Conservation (phyloP, 495 filamentous ascomycete species). For the Trichoderma parareesei region DNA sequence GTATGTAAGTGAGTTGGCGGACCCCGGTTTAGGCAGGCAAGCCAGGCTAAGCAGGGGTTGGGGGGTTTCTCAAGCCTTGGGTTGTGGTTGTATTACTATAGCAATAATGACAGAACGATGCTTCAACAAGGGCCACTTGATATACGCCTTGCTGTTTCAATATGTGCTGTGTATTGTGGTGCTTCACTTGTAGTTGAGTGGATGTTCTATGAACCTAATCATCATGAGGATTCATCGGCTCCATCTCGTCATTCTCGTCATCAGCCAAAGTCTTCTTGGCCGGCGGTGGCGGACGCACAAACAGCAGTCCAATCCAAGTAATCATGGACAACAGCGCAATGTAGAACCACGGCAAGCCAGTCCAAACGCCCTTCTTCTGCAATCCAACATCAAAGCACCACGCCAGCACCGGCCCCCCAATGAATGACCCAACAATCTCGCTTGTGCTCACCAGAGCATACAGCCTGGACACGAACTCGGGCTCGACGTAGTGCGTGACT, state of each 20-base stretch:
- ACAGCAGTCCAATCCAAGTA: conserved; percentile 32
- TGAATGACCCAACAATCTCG: conserved; percentile 45
- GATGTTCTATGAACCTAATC: neutral
- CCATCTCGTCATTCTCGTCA: conserved; percentile 7
- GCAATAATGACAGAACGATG: no score
- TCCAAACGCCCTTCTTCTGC: conserved; percentile 41
- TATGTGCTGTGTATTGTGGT: no score
- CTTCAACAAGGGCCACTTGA: no score
- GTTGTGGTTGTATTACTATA: no score
- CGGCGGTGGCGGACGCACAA: conserved; percentile 30
- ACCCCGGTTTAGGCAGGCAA: neutral
- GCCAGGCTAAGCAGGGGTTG: no score
- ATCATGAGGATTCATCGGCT: neutral
- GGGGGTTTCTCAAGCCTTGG: no score
- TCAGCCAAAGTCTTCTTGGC: neutral
- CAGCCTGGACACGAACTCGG: conserved; percentile 46
- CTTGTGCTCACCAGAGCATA: conserved; percentile 50
- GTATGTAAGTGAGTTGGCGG: neutral
- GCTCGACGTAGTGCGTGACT: conserved; percentile 43
- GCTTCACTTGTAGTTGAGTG: no score
- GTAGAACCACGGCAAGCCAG: conserved; percentile 48
- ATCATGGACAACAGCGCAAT: conserved; percentile 34
- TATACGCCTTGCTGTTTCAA: no score
- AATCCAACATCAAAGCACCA: conserved; percentile 46
- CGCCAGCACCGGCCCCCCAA: conserved; percentile 46